Conservation (phyloP, 352 stramenopile genomes). For the Phytophthora brassicae region DNA sequence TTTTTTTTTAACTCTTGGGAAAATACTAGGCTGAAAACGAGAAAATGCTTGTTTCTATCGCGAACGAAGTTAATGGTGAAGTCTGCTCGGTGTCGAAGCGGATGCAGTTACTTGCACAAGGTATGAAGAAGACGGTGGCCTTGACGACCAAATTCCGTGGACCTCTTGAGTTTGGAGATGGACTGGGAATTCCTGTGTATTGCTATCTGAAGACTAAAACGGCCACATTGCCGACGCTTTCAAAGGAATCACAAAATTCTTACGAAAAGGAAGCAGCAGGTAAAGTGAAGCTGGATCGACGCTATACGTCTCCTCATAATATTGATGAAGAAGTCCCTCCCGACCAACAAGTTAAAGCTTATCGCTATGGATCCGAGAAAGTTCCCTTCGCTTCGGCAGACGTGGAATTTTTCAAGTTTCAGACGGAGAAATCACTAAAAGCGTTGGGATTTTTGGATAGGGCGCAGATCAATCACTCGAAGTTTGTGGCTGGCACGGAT, state of each 20-base stretch:
- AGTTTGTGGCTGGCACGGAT: constrained; percentile 67
- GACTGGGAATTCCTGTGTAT: constrained; percentile 69
- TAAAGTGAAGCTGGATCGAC: constrained; percentile 74
- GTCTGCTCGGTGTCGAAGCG: constrained; percentile 69
- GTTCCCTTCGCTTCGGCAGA: constrained; percentile 83
- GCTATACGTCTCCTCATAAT: constrained; percentile 66
- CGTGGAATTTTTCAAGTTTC: constrained; percentile 81
- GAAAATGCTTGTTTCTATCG: constrained; percentile 86
- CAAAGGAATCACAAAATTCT: constrained; percentile 71
- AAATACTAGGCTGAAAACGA: constrained; percentile 62
- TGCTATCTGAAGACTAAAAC: constrained; percentile 83
- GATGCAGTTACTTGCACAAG: constrained; percentile 74
- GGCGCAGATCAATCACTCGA: constrained; percentile 44
- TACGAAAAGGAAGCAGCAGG: constrained; percentile 58
- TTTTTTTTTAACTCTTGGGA: not conserved
- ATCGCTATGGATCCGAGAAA: constrained; percentile 76
- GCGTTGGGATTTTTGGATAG: constrained; percentile 72
- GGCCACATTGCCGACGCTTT: constrained; percentile 64
- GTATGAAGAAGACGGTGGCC: constrained; percentile 73
- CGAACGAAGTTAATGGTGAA: constrained; percentile 63
- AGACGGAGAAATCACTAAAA: constrained; percentile 78
- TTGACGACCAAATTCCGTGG: constrained; percentile 83
- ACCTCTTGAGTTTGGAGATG: constrained; percentile 62
- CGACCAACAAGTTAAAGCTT: constrained; percentile 78
- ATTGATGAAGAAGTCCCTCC: constrained; percentile 72